Evolutionary conservation across 345 rosid genomes (phyloP).

Genomic region (Rhodomyrtus tomentosa): DNA sequence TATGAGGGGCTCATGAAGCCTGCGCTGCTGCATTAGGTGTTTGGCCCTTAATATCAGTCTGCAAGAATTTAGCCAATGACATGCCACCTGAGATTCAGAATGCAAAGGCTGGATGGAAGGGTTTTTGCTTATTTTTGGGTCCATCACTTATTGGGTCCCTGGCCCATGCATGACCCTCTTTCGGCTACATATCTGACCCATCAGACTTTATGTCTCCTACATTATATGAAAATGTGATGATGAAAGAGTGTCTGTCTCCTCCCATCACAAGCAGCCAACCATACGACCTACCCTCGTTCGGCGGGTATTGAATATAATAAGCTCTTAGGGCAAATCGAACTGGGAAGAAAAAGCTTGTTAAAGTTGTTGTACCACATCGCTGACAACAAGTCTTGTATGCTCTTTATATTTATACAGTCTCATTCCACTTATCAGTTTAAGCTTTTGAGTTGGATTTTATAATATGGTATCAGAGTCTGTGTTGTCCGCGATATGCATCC

Average conservation of each 20-base stretch:
- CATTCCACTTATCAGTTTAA: too few species aligned
- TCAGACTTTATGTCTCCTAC: neutral
- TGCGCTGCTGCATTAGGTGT: neutral
- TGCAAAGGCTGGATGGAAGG: neutral
- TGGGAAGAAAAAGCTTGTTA: neutral
- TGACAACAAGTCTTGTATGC: too few species aligned
- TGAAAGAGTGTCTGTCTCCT: neutral
- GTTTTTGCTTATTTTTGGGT: neutral
- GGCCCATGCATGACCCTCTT: neutral
- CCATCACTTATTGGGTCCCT: neutral
- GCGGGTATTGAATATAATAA: neutral
- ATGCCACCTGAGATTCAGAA: neutral
- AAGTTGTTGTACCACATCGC: too few species aligned
- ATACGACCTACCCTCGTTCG: neutral
- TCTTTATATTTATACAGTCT: too few species aligned
- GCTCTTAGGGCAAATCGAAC: neutral
- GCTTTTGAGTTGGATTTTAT: too few species aligned
- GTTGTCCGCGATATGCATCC: too few species aligned
- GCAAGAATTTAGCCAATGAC: neutral
- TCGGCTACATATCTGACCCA: neutral
- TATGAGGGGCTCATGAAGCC: neutral
- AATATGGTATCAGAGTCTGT: too few species aligned
- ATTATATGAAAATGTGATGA: neutral
- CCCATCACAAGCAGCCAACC: neutral
- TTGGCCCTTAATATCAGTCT: neutral